phyloP scores from a whole-genome alignment of 208 protist species.

The Naegleria gruberi region DNA sequence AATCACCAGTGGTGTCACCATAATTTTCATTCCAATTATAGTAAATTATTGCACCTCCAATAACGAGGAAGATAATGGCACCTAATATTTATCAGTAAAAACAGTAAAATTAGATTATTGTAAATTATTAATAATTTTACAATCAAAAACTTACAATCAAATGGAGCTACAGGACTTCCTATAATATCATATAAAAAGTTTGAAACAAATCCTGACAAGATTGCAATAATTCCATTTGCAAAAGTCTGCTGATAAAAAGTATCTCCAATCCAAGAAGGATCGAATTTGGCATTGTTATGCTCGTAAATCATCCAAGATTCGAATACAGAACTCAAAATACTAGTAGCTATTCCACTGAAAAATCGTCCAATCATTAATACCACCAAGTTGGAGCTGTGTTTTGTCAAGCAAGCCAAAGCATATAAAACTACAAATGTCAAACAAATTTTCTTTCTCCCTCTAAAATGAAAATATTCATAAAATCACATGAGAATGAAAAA shows the following conservation, averaged over 20 bases:
- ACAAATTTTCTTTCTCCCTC: constrained; percentile 41
- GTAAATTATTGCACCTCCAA: constrained; percentile 32
- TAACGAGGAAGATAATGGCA: constrained; percentile 37
- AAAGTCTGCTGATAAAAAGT: constrained; percentile 57
- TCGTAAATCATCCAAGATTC: constrained; percentile 79
- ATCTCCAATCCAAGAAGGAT: constrained; percentile 31
- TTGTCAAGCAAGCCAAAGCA: constrained; percentile 39
- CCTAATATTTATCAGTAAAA: too few relatives aligned
- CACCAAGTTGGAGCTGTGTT: constrained; percentile 35
- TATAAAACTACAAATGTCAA: constrained; percentile 46
- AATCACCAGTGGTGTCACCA: constrained; percentile 37
- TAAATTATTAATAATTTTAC: background rate
- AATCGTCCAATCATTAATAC: constrained; percentile 60
- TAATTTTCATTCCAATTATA: constrained; percentile 65
- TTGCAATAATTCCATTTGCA: constrained; percentile 58
- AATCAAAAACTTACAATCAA: constrained; percentile 34
- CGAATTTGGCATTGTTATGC: constrained; percentile 42
- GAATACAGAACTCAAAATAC: constrained; percentile 70
- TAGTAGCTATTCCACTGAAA: constrained; percentile 63
- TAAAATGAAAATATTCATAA: constrained; percentile 40
- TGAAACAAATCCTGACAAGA: constrained; percentile 55
- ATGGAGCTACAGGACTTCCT: constrained; percentile 32
- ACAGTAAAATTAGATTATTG: constrained; percentile 54
- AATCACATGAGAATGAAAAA: constrained; percentile 36
- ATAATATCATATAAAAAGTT: constrained; percentile 26